Base-by-base conservation (phyloP, 169 alveolate genomes). In the Eimeria praecox region DNA sequence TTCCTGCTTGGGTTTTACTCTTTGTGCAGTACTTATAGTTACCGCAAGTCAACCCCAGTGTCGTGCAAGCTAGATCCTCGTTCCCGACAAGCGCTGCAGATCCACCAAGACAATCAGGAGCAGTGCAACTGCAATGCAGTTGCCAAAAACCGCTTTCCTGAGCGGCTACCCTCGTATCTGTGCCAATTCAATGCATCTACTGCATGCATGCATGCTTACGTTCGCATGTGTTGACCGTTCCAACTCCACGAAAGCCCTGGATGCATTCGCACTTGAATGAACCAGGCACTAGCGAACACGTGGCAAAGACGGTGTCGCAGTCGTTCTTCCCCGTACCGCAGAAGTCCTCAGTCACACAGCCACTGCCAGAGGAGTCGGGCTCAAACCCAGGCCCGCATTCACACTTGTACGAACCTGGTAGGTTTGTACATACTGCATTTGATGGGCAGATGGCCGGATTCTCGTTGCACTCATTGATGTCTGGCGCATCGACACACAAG, bases 221-320 rank as follows among this genome's bases (percentile, higher is more conserved):
- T 30, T 35, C 82, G 87, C 97, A 87, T 2, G 87, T 82, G 64
- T 92, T 42, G 59, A 35, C 44, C 27, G 87, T 82, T 38, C 97
- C 97, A n/a, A n/a, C 52, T 66, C 97, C 97, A 9, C 46, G 64
- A 42, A 85, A 95, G 22, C 88, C 95, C 30, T 22, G 40, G 24
- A 90, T 95, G 95, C 97, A 95, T 6, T 64, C 82, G 92, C 97
- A 95, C 90, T 82, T 91, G 64, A 33, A 91, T 10, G 96, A 62
- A 16, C 97, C 96, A 42, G 91, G 94, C 33, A 80, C 69, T 56
- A 90, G 40, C 30, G 93, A 82, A 78, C 97, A 95, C 30, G 56
- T 33, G 89, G 97, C 97, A 20, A 69, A 64, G 22, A n/a, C 52
- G 0, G 77, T 56, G 75, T 90, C 94, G 46, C 97, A 95, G 42